A percentile compares a stretch with the other conserved stretches of the same genome.
Conservation (phyloP, 306 rosid species). For the Prunus mume region DNA sequence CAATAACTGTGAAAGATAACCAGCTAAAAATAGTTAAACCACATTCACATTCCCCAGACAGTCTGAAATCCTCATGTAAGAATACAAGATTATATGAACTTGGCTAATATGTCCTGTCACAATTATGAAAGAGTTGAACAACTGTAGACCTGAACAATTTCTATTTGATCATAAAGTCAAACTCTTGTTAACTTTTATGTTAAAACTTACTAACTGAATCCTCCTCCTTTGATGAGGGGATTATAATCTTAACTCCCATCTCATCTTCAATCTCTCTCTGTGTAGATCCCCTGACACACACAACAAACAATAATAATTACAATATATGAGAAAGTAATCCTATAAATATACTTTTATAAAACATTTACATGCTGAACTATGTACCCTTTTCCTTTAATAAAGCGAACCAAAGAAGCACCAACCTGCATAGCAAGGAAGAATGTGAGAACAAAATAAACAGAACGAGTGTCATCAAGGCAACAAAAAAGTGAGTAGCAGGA, state of each 20-base stretch:
- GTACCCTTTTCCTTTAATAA: slow-evolving; percentile 85
- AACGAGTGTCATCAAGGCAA: slow-evolving; percentile 6
- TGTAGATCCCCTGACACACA: slow-evolving; percentile 62
- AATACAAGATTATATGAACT: background rate
- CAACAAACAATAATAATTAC: background rate
- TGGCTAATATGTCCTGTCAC: background rate
- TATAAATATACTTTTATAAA: slow-evolving; percentile 8
- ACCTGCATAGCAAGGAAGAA: slow-evolving; percentile 61
- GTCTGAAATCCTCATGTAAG: background rate
- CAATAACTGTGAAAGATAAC: too few relatives aligned
- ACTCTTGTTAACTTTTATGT: slow-evolving; percentile 27
- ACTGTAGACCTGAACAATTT: background rate
- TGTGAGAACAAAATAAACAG: slow-evolving; percentile 7
- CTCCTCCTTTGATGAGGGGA: slow-evolving; percentile 65
- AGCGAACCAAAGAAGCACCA: slow-evolving; percentile 72
- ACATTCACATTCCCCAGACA: background rate
- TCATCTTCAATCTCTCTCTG: slow-evolving; percentile 74
- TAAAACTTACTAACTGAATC: slow-evolving; percentile 71
- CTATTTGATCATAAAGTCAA: background rate
- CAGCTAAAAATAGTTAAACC: background rate
- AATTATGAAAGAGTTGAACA: slow-evolving; percentile 1
- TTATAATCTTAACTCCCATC: slow-evolving; percentile 61
- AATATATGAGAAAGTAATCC: slow-evolving; percentile 21
- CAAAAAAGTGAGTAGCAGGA: background rate
- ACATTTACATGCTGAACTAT: background rate